Conservation (phyloP, 169 alveolate species). For the Cryptosporidium tyzzeri region DNA sequence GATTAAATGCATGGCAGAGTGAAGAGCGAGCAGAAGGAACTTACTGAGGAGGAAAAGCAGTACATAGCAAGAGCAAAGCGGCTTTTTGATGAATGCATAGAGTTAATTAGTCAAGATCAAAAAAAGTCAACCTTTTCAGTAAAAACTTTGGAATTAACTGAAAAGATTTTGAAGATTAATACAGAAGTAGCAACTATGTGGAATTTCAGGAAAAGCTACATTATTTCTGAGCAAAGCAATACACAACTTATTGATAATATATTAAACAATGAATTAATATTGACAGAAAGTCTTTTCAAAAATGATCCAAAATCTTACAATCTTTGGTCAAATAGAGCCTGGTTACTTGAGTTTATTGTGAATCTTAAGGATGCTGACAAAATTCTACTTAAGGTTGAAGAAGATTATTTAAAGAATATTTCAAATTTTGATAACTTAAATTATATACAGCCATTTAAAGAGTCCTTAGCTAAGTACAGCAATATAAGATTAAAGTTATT, state of each 20-base stretch:
- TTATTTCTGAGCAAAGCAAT: not conserved
- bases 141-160: slow-evolving; percentile 45
- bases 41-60: slow-evolving; percentile 38
- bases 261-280: slow-evolving; percentile 7
- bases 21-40: slow-evolving; percentile 26
- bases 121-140: not conserved
- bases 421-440: not conserved
- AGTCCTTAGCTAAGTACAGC: not conserved
- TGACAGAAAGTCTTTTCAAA: slow-evolving; percentile 42
- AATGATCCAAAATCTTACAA: slow-evolving; percentile 50
- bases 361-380: slow-evolving; percentile 5
- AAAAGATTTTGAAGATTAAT: slow-evolving; percentile 62
- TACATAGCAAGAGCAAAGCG: slow-evolving; percentile 4
- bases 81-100: slow-evolving; percentile 36
- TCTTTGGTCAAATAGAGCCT: slow-evolving; percentile 67
- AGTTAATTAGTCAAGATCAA: slow-evolving; percentile 2
- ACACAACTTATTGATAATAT: not conserved
- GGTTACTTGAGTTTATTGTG: slow-evolving; percentile 35
- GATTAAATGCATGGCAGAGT: slow-evolving; percentile 51
- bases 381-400: not conserved
- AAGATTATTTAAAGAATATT: slow-evolving; percentile 15
- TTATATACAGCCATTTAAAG: not conserved
- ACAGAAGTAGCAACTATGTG: slow-evolving; percentile 76
- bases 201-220: slow-evolving; percentile 65
- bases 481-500: slow-evolving; percentile 1